Base-by-base conservation (phyloP, 805 yeast species). In the Candida nitratophila region DNA sequence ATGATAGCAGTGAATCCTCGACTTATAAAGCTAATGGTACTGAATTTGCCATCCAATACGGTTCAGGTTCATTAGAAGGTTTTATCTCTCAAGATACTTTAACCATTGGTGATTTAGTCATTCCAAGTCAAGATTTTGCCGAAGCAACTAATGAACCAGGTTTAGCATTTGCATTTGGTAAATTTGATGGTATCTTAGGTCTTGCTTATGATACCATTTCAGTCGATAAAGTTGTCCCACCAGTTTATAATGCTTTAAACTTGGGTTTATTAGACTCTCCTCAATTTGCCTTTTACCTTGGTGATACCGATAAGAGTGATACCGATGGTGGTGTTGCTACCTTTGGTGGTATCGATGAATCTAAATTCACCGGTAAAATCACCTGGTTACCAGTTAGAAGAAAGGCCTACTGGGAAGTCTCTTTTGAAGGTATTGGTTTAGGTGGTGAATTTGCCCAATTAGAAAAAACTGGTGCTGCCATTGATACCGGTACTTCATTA, bases 351-450 rank as follows among this genome's bases (percentile, higher is more conserved):
- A 73, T 83, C 53, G 97, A 91, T 61, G 75, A 81, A 55, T 63
- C 81, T 49, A 77, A 81, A 63, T 88, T 71, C 66, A 68, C 71
- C 41, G 99, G 99, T 53, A 79, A 91, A 54, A 76, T 93, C 59
- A 86, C 91, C 43, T 89, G 95, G 89, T 77, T 93, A 68, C 99
- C 99, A 47, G 95, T 93, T 50, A 88, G 99, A 75, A 87, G 99
- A 77, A 89, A 90, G 81, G 99, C 98, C 30, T 93, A 93, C 79
- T 93, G 99, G 99, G 99, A 93, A 75, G 99, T 93, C 48, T 79
- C 83, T 55, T 84, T 93, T 55, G 88, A 88, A 56, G 90, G 96
- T 55, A 74, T 93, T 63, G 86, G 90, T 37, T 76, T 93, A 50
- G 99, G 99, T 59, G 86, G 85, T 54, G 96, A 93, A 70, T 86